Evolutionary conservation across 441 rosid species (phyloP).

Genomic region (Bruguiera hainesii): DNA sequence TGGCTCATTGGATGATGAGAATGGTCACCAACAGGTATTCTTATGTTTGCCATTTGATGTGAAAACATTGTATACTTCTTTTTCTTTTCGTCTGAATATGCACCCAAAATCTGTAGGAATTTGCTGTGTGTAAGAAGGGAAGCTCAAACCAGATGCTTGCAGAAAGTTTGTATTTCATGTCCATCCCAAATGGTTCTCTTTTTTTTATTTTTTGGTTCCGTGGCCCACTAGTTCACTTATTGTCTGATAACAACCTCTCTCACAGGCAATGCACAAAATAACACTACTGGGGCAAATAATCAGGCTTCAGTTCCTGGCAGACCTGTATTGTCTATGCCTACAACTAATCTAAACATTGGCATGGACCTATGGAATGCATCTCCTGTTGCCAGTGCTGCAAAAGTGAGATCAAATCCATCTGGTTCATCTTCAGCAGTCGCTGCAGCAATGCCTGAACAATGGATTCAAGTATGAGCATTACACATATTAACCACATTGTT

Average conservation of each 20-base stretch:
- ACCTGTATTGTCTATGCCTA: conserved; percentile 54
- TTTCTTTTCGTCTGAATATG: neutral
- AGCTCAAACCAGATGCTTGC: conserved; percentile 83
- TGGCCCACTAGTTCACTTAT: neutral
- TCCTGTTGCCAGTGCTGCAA: conserved; percentile 51
- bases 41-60: neutral
- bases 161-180: conserved; percentile 46
- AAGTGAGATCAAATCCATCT: conserved; percentile 48
- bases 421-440: conserved; percentile 38
- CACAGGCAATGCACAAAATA: conserved; percentile 65
- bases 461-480: conserved; percentile 49
- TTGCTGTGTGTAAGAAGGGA: conserved; percentile 53
- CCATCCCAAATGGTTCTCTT: neutral
- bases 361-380: conserved; percentile 78
- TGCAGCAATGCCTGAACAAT: conserved; percentile 54
- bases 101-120: conserved; percentile 42
- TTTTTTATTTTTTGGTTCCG: conserved; percentile 6
- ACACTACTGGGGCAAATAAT: conserved; percentile 33
- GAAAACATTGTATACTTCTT: neutral
- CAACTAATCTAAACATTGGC: conserved; percentile 83
- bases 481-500: no score
- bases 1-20: conserved; percentile 91
- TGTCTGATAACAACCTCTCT: conserved; percentile 11
- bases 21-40: conserved; percentile 65
- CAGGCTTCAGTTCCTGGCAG: conserved; percentile 55